Evolutionary conservation across 495 filamentous ascomycete species (phyloP), one percentile per base, ranked within the genome.

Genomic region (Sabuloglossum arenarium): DNA sequence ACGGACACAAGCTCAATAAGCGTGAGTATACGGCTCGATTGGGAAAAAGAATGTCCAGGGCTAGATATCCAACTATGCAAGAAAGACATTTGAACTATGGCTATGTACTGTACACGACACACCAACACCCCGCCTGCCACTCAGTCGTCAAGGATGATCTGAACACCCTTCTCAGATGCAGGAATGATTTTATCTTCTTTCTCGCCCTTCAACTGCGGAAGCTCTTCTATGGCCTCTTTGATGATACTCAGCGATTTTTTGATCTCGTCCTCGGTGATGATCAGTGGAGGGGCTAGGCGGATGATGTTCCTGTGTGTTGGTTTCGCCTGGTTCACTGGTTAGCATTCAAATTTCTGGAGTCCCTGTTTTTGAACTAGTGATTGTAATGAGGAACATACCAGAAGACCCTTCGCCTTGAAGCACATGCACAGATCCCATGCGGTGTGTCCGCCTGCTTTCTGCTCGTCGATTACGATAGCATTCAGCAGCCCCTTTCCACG

Each of bases 391-490:
- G 29, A 31, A 67, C 75, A 66, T 76, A 94, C 88, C 77, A 98
- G 68, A 55, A 98, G 71, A 49, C 91, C 91, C 76, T 95, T 97
- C 68, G 82, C 79, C 76, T 97, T 97, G 72, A 97, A 77, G 65
- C 96, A 65, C 73, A 98, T 79, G 66, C 93, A 98, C 55, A 98
- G 71, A 68, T 98, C 90, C 91, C 91, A 98, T n/a, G 93, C 89
- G 42, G 79, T 82, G 68, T 88, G 84, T 16, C 88, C 88, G 47
- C 78, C 80, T 9, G 86, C 82, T 69, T 84, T 82, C 57, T 75
- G 73, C 73, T 99, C 93, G 66, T 99, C 88, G 61, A 99, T 95
- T 32, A 97, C 81, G 56, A 99, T 86, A 16, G 91, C 91, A 69
- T 99, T 99, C 59, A 99, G 73, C 60, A 99, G 69, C 27, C 91